Evolutionary conservation across 345 rosid genomes (phyloP).

Genomic region (Rhodamnia rubescens): DNA sequence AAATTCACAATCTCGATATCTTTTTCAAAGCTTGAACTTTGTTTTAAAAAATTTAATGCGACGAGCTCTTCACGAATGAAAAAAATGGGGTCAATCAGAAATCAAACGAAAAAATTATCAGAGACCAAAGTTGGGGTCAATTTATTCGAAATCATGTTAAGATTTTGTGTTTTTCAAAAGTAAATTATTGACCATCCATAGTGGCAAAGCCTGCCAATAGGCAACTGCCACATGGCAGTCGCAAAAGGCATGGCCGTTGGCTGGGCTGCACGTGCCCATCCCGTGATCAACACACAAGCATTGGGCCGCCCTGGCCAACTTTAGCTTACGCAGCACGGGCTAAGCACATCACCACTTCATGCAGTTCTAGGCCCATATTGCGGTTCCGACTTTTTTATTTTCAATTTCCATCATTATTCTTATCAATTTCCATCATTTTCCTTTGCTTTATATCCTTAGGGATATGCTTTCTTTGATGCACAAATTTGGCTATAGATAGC

Average conservation of each 20-base stretch:
- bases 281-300: neutral
- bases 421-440: neutral
- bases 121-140: neutral
- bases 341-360: neutral
- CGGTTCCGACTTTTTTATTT: neutral
- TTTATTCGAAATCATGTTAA: neutral
- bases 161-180: no score
- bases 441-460: neutral
- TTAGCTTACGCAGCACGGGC: neutral
- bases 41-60: neutral
- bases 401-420: neutral
- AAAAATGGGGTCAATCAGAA: neutral
- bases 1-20: neutral
- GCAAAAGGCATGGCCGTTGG: neutral
- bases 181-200: neutral
- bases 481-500: neutral
- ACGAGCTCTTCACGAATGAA: neutral
- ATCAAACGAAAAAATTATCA: neutral
- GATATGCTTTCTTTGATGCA: neutral
- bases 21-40: neutral
- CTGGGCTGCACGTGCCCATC: neutral
- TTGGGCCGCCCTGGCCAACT: neutral
- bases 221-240: neutral
- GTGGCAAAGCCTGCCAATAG: accelerated
- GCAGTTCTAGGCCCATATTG: neutral